These are phyloP conservation scores for Vitis riparia DNA, from an alignment of 164 flowering plant species.

Conservation along the genomic window DNA sequence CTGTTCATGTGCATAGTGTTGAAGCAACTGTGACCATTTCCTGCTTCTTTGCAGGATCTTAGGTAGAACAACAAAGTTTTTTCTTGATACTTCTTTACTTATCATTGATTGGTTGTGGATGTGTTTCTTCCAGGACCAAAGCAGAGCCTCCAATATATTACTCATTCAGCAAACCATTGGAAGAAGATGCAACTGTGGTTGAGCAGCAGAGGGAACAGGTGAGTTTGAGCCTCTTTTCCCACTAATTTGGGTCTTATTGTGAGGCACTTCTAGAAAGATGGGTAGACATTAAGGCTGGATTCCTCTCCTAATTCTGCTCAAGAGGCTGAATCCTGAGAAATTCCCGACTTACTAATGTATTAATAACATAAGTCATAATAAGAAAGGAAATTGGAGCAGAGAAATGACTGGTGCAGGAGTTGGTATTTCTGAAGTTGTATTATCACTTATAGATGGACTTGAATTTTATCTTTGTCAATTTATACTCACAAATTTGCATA, in stretches of 20 bases:
- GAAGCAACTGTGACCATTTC: constrained; percentile 37
- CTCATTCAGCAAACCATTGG: constrained; percentile 68
- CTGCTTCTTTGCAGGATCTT: constrained; percentile 29
- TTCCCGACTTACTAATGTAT: too few species aligned
- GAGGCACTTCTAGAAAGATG: too few species aligned
- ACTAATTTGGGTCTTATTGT: background rate
- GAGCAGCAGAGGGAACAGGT: constrained; percentile 81
- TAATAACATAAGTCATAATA: too few species aligned
- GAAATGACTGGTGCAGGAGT: too few species aligned
- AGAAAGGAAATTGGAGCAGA: too few species aligned
- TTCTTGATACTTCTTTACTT: constrained; percentile 8
- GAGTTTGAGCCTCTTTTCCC: constrained; percentile 1
- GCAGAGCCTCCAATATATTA: constrained; percentile 87
- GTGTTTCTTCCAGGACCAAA: constrained; percentile 64
- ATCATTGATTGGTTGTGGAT: constrained; percentile 25
- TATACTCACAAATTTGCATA: background rate
- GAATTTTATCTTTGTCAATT: too few species aligned
- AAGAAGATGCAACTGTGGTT: constrained; percentile 51
- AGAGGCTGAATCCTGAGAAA: too few species aligned
- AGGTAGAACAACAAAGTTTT: constrained; percentile 14
- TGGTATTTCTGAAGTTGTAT: too few species aligned
- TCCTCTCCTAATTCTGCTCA: too few species aligned
- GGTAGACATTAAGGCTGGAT: too few species aligned
- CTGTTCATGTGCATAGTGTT: constrained; percentile 65
- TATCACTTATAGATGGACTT: too few species aligned